A percentile compares a stretch with the other conserved stretches of the same genome.
Conservation (phyloP, 768 basidiomycete genomes). For the Fomitopsis pulvina region DNA sequence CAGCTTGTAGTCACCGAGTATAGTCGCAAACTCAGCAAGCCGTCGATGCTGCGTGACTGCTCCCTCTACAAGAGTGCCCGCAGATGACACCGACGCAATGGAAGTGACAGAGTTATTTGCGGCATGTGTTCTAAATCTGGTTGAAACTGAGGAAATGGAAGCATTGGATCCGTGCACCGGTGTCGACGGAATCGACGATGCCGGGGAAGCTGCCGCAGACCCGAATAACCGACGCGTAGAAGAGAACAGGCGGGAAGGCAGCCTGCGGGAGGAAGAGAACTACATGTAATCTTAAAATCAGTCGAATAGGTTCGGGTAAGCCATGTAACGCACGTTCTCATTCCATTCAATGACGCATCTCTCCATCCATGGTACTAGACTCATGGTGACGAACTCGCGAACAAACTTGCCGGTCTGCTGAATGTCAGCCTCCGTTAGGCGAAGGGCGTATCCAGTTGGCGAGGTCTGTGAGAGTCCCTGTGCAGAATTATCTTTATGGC, state of each 20-base stretch:
- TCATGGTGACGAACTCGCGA: conserved; percentile 85
- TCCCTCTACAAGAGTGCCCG: conserved; percentile 16
- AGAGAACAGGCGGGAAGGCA: conserved; percentile 82
- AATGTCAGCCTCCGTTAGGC: conserved; percentile 66
- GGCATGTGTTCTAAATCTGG: conserved; percentile 17
- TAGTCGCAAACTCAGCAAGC: conserved; percentile 93
- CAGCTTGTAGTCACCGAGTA: conserved; percentile 84
- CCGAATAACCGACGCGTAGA: conserved; percentile 83
- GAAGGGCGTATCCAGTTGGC: conserved; percentile 28
- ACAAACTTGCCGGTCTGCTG: conserved; percentile 70
- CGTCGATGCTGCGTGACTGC: conserved; percentile 70
- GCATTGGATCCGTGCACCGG: conserved; percentile 34
- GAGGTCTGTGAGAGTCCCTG: neutral
- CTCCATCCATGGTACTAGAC: conserved; percentile 95
- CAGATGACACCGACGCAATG: conserved; percentile 19
- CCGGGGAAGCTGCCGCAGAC: conserved; percentile 35
- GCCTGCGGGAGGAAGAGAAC: conserved; percentile 67
- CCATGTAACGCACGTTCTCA: conserved; percentile 49
- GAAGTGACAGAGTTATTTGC: conserved; percentile 28
- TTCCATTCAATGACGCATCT: conserved; percentile 92
- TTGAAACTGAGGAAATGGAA: conserved; percentile 28
- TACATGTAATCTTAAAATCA: conserved; percentile 17
- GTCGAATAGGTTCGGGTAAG: neutral
- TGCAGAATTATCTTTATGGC: neutral
- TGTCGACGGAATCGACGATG: conserved; percentile 26